Percentiles rank a stretch among this genome's conserved stretches.
These are phyloP conservation scores for Syzygium grande DNA, from an alignment of 345 rosid species.

Conservation along the genomic window DNA sequence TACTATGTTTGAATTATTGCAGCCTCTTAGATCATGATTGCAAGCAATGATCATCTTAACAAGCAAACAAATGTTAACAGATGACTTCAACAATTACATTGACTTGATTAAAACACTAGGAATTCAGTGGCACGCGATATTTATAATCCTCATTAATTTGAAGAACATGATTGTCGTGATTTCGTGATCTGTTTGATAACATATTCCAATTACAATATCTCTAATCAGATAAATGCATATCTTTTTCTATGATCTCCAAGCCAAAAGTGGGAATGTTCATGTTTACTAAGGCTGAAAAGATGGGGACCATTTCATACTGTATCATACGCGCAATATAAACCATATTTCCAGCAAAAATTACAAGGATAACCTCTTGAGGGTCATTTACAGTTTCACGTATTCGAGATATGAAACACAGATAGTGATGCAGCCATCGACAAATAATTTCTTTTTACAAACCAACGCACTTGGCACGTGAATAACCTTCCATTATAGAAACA, in stretches of 20 bases:
- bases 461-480: not conserved
- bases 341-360: not conserved
- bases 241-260: not conserved
- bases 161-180: not conserved
- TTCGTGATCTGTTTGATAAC: not conserved
- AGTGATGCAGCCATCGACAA: not conserved
- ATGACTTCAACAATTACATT: not conserved
- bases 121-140: not conserved
- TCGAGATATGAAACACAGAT: not conserved
- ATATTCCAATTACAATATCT: not conserved
- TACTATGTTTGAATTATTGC: not conserved
- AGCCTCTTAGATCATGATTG: not conserved
- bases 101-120: not conserved
- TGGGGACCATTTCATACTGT: not conserved
- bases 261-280: not conserved
- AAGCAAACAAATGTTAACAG: not conserved
- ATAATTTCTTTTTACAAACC: not conserved
- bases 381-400: not conserved
- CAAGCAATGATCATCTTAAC: not conserved
- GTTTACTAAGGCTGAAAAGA: not conserved
- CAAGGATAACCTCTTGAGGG: not conserved
- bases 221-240: not conserved
- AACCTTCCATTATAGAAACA: not conserved
- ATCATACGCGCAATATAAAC: not conserved
- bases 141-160: not conserved